Evolutionary conservation across 1,284 basidiomycete genomes (phyloP).

Genomic region (Termitomyces sp.): DNA sequence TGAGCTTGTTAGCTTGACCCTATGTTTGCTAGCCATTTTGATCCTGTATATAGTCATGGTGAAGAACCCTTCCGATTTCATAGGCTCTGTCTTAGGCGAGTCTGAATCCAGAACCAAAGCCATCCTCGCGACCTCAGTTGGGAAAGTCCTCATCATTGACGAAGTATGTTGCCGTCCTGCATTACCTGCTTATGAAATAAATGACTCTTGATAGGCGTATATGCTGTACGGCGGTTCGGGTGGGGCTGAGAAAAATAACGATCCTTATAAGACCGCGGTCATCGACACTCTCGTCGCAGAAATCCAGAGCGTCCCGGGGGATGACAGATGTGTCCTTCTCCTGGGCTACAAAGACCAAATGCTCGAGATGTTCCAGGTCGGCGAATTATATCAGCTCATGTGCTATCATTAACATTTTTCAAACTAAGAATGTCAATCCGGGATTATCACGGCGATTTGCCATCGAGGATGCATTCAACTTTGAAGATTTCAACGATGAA

Average conservation of each 20-base stretch:
- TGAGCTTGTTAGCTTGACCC: neutral
- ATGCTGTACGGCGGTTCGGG: neutral
- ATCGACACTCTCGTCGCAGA: constrained; percentile 71
- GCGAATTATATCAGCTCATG: neutral
- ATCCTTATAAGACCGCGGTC: constrained; percentile 58
- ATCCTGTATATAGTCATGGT: neutral
- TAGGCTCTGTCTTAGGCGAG: neutral
- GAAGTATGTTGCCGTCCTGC: neutral
- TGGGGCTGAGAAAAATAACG: constrained; percentile 17
- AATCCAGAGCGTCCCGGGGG: constrained; percentile 60
- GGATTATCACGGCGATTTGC: constrained; percentile 57
- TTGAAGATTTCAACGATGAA: constrained; percentile 53
- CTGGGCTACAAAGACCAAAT: constrained; percentile 63
- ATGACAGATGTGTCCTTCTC: constrained; percentile 62
- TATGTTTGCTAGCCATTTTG: neutral
- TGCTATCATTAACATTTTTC: neutral
- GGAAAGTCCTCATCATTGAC: constrained; percentile 1
- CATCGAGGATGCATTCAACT: constrained; percentile 62
- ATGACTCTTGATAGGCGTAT: neutral
- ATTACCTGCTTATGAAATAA: neutral
- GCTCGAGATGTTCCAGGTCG: constrained; percentile 65
- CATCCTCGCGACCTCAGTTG: neutral
- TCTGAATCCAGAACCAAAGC: neutral
- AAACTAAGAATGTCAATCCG: constrained; percentile 59
- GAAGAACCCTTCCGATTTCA: constrained; percentile 1